These are phyloP conservation scores for Phytophthora pseudosyringae DNA, from an alignment of 352 stramenopile genomes.

Conservation along the genomic window DNA sequence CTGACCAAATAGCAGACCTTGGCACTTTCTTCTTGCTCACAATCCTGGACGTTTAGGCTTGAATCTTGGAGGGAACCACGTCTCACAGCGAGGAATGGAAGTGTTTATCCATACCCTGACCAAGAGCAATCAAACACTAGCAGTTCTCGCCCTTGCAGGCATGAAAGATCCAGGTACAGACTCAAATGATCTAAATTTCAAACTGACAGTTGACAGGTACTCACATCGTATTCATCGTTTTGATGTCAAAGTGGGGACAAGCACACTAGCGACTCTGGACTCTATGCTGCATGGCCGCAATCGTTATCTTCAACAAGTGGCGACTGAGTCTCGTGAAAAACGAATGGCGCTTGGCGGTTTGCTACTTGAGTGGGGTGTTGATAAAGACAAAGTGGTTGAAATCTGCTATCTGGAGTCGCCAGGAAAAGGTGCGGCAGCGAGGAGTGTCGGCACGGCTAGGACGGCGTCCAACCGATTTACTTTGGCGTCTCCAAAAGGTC, in stretches of 20 bases:
- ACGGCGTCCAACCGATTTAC: slow-evolving; percentile 6
- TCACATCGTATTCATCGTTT: neutral
- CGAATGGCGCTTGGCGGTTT: slow-evolving; percentile 52
- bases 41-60: slow-evolving; percentile 32
- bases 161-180: slow-evolving; percentile 40
- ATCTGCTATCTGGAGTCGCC: slow-evolving; percentile 44
- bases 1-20: neutral
- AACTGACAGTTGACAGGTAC: neutral
- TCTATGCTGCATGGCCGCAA: slow-evolving; percentile 30
- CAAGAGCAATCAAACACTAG: slow-evolving; percentile 54
- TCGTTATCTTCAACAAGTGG: slow-evolving; percentile 41
- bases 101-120: slow-evolving; percentile 46
- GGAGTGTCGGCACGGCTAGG: neutral
- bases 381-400: slow-evolving; percentile 55
- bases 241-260: slow-evolving; percentile 23
- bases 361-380: slow-evolving; percentile 61
- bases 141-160: slow-evolving; percentile 43
- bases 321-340: slow-evolving; percentile 48
- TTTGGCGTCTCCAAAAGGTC: slow-evolving; percentile 24
- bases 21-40: neutral
- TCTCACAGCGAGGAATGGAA: slow-evolving; percentile 39
- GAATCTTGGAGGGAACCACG: slow-evolving; percentile 52
- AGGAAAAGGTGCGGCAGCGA: neutral
- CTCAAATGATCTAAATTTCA: neutral
- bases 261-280: slow-evolving; percentile 28